A percentile compares a stretch with the other conserved stretches of the same genome.
These are phyloP conservation scores for Blastobotrys illinoisensis DNA, from an alignment of 1,139 yeast species.

Conservation along the genomic window DNA sequence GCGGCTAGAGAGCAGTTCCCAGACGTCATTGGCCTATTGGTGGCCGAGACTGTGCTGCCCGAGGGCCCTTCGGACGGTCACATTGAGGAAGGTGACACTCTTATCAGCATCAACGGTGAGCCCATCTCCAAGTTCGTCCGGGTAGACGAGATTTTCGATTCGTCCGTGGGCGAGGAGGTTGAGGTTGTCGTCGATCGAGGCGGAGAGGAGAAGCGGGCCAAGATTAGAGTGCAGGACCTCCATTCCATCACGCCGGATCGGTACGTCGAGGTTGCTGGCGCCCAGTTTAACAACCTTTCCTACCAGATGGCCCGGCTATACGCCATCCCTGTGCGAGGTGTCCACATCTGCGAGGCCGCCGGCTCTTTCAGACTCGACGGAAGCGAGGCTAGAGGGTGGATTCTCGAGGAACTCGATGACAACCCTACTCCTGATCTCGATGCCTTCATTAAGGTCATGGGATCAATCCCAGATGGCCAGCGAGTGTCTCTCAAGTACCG, in stretches of 20 bases:
- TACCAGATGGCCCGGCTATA: slow-evolving; percentile 85
- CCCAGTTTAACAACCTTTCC: slow-evolving; percentile 75
- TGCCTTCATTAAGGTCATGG: slow-evolving; percentile 72
- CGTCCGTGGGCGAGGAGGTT: slow-evolving; percentile 55
- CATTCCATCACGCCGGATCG: slow-evolving; percentile 79
- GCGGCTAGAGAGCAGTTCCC: slow-evolving; percentile 67
- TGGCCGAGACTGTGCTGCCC: slow-evolving; percentile 78
- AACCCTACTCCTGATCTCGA: slow-evolving; percentile 67
- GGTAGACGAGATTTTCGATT: slow-evolving; percentile 81
- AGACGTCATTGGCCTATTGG: slow-evolving; percentile 70
- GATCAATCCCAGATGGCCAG: slow-evolving; percentile 66
- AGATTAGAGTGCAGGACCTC: slow-evolving; percentile 61
- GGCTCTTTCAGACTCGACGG: slow-evolving; percentile 67
- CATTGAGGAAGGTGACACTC: slow-evolving; percentile 80
- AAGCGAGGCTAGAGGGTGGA: slow-evolving; percentile 51
- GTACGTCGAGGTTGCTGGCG: slow-evolving; percentile 81
- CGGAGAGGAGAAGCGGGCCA: slow-evolving; percentile 51
- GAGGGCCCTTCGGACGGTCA: slow-evolving; percentile 78
- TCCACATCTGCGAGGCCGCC: slow-evolving; percentile 69
- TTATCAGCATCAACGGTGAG: slow-evolving; percentile 65
- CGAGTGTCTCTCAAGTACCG: slow-evolving; percentile 69
- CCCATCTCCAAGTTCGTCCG: slow-evolving; percentile 65
- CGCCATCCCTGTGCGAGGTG: slow-evolving; percentile 81
- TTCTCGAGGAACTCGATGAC: slow-evolving; percentile 73
- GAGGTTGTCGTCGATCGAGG: slow-evolving; percentile 68